Base-by-base conservation (phyloP, 2,329 filamentous ascomycete species). In the Neofusicoccum umdonicola region DNA sequence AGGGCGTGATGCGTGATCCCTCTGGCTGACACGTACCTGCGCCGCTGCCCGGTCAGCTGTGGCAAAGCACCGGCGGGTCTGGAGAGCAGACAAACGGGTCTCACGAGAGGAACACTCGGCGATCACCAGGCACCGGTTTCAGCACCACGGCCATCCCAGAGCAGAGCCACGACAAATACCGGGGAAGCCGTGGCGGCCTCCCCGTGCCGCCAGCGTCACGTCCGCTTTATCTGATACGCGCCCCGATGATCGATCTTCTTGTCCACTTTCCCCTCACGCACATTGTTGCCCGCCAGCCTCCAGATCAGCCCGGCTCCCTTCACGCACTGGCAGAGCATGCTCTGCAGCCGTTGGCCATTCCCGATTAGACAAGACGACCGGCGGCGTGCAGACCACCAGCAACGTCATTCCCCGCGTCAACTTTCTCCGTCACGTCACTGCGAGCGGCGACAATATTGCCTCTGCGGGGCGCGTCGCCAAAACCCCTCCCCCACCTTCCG, bases 301-400 rank as follows among this genome's bases (percentile, higher is more conserved):
- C 56, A 37, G 56, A 60, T 47, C 42, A 60, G 56, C 56, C 11
- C 17, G 19, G 56, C 41, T 35, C 41, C 47, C 56, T 19, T 60
- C 56, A 27, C 54, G 54, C 54, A 58, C 41, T 44, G 54, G 15
- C 22, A 31, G 13, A 34, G 11, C 31, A 45, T 51, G 54, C 54
- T 45, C n/a, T 37, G 41, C 34, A 48, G 34, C 42, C 56, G 56
- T 31, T 47, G 6, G 56, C 56, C 56, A 60, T 60, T 27, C 42
- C 56, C 31, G 44, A 60, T 60, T 34, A 47, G 56, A 60, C 56
- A 60, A 47, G 56, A 60, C 27, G 56, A 60, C 56, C 56, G 56
- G 56, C 56, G 37, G 54, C 39, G 52, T 12, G 52, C 41, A 45
- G 54, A 22, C 42, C 27, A 60, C 42, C 54, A 34, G 34, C 56